Evolutionary conservation across 352 stramenopile genomes (phyloP).

Genomic region (Blastocystis sp.): DNA sequence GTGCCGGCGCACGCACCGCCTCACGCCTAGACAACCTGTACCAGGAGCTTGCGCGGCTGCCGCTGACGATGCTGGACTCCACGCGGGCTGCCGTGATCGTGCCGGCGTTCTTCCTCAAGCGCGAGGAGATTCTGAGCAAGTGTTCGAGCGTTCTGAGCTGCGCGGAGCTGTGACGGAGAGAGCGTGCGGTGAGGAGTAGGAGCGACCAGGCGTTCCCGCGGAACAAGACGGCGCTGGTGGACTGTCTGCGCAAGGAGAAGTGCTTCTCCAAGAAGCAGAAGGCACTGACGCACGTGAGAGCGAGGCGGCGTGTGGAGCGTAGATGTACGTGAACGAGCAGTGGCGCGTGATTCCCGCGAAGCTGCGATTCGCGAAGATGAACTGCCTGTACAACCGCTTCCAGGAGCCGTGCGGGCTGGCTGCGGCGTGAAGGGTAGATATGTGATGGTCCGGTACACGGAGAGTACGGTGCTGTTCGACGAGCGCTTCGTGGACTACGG

Average conservation of each 20-base stretch:
- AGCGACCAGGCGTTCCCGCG: constrained; percentile 9
- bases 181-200: neutral
- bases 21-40: constrained; percentile 46
- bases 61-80: neutral
- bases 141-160: constrained; percentile 13
- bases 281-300: constrained; percentile 15
- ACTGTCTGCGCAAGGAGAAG: neutral
- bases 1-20: neutral
- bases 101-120: constrained; percentile 52
- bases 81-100: constrained; percentile 31
- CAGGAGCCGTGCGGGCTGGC: constrained; percentile 18
- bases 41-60: neutral
- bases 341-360: constrained; percentile 11
- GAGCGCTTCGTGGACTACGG: constrained; percentile 71
- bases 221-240: constrained; percentile 54
- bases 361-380: neutral
- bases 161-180: neutral
- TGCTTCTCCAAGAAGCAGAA: neutral
- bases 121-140: neutral
- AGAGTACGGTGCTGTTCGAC: constrained; percentile 68
- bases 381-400: constrained; percentile 46
- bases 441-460: constrained; percentile 68
- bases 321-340: constrained; percentile 25
- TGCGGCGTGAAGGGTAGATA: constrained; percentile 28
- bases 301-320: neutral